Percentiles rank a stretch among this genome's conserved stretches.
These are phyloP conservation scores for Botrytis elliptica DNA, from an alignment of 2,329 filamentous ascomycete species.

Conservation along the genomic window DNA sequence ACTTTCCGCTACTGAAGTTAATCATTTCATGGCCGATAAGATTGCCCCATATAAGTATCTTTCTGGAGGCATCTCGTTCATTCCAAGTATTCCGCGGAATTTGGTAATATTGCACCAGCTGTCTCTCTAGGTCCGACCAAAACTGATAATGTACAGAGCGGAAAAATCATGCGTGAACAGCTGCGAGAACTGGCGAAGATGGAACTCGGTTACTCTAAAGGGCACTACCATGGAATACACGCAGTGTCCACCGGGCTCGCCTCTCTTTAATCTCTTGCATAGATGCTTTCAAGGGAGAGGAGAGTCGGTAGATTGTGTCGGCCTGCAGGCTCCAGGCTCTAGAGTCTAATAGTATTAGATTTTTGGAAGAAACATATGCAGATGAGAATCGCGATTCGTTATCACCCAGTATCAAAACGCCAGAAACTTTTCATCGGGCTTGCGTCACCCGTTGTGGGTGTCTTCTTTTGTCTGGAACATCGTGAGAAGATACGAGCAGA, in stretches of 20 bases:
- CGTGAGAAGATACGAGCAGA: not conserved
- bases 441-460: not conserved
- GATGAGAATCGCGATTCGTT: not conserved
- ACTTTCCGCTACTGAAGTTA: not conserved
- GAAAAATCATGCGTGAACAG: not conserved
- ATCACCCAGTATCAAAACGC: not conserved
- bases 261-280: not conserved
- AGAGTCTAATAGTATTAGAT: not conserved
- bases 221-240: not conserved
- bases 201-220: not conserved
- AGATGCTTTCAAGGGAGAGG: not conserved
- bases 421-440: not conserved
- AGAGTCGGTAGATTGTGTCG: not conserved
- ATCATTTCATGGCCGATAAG: not conserved
- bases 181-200: not conserved
- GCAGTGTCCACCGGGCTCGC: not conserved
- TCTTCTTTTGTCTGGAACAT: not conserved
- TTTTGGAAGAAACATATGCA: not conserved
- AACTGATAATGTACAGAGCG: not conserved
- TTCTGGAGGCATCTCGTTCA: not conserved
- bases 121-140: too few relatives aligned
- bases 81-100: not conserved
- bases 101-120: not conserved
- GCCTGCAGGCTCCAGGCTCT: not conserved
- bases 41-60: constrained; percentile 1